Conservation (phyloP, 495 filamentous ascomycete genomes). For the Pyronema domesticum region DNA sequence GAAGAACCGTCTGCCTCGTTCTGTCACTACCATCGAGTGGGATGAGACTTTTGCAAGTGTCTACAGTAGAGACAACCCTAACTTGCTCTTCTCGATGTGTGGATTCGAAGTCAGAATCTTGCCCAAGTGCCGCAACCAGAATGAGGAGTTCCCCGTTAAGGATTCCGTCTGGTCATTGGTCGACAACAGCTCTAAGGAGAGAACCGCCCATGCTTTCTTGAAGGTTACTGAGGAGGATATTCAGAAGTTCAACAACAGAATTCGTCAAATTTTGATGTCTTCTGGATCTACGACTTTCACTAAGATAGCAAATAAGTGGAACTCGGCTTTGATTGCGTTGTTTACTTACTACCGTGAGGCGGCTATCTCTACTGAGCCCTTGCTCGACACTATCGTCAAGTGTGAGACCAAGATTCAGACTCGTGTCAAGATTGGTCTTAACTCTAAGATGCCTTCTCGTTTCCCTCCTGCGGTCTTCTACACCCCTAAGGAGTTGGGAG, state of each 20-base stretch:
- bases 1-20: slow-evolving; percentile 89
- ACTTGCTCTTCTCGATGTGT: slow-evolving; percentile 92
- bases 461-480: slow-evolving; percentile 99
- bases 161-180: slow-evolving; percentile 97
- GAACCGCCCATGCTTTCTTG: slow-evolving; percentile 93
- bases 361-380: slow-evolving; percentile 86
- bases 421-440: slow-evolving; percentile 94
- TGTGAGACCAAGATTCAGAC: slow-evolving; percentile 99
- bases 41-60: slow-evolving; percentile 99
- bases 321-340: slow-evolving; percentile 91
- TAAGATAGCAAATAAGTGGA: slow-evolving; percentile 99
- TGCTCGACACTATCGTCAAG: slow-evolving; percentile 97
- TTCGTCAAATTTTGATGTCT: slow-evolving; percentile 97
- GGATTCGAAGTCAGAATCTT: slow-evolving; percentile 96
- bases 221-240: slow-evolving; percentile 98
- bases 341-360: slow-evolving; percentile 99
- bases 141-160: slow-evolving; percentile 92
- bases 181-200: slow-evolving; percentile 87
- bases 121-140: slow-evolving; percentile 86
- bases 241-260: slow-evolving; percentile 97
- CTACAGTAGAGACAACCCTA: slow-evolving; percentile 96
- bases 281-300: slow-evolving; percentile 98
- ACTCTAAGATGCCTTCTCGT: slow-evolving; percentile 99
- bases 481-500: slow-evolving; percentile 95
- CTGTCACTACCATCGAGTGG: slow-evolving; percentile 96